These are phyloP conservation scores for Aureobasidium sp. DNA, from an alignment of 2,329 filamentous ascomycete genomes.

Conservation along the genomic window DNA sequence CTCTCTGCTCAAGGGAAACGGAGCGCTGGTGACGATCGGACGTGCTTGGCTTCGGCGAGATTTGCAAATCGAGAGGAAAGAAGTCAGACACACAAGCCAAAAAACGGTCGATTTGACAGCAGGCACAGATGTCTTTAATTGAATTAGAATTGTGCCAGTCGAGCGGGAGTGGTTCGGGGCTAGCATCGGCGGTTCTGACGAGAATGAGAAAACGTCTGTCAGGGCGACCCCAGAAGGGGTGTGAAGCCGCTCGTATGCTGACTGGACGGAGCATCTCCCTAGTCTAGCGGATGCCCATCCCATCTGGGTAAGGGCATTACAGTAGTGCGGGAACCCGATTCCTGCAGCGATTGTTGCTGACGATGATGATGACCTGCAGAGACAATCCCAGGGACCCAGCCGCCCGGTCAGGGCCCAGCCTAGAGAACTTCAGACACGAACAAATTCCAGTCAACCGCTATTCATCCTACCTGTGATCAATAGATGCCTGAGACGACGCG, in stretches of 20 bases:
- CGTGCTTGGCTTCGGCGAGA: conserved; percentile 14
- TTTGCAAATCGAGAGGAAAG: not conserved
- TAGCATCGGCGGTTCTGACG: conserved; percentile 14
- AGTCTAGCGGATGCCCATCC: not conserved
- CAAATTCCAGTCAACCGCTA: not conserved
- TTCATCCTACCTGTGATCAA: not conserved
- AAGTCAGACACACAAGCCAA: conserved; percentile 14
- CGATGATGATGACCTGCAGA: conserved; percentile 16
- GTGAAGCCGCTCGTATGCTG: conserved; percentile 11
- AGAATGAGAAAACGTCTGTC: conserved; percentile 15
- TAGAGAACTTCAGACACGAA: not conserved
- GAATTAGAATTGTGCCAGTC: conserved; percentile 17
- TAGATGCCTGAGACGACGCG: not conserved
- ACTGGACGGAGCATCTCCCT: conserved; percentile 18
- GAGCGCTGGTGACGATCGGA: conserved; percentile 15
- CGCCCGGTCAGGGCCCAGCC: conserved; percentile 14
- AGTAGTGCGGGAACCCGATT: conserved; percentile 15
- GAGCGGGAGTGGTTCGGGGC: conserved; percentile 15
- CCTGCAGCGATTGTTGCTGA: not conserved
- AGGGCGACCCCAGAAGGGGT: conserved; percentile 12
- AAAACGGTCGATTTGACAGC: conserved; percentile 14
- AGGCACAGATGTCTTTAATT: conserved; percentile 18
- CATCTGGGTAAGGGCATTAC: conserved; percentile 13
- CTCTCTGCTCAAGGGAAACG: conserved; percentile 1
- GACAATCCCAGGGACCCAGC: conserved; percentile 14